Base-by-base conservation (phyloP, 1,284 basidiomycete genomes). In the Athelia psychrophila region DNA sequence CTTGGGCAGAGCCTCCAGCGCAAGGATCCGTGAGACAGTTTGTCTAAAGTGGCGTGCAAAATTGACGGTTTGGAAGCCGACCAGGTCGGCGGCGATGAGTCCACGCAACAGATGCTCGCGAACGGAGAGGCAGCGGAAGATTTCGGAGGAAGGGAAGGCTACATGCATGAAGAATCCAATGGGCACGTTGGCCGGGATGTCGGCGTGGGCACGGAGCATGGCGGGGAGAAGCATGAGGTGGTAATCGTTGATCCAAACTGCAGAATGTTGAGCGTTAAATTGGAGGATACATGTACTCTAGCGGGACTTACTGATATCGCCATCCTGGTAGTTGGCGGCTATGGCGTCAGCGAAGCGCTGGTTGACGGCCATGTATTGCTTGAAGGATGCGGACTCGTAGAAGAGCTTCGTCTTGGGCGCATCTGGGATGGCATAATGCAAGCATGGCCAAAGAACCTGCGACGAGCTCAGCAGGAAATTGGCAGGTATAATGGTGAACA, bases 141-240 rank as follows among this genome's bases (percentile, higher is more conserved):
- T 91, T 68, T 95, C 93, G 20, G 88, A 91, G 9, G 83, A 87
- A 0, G 92, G 92, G 69, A 94, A 95, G 1, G 92, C 88, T 56
- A 93, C 91, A 61, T 94, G 91, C 69, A 93, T 79, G 74, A 95
- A 94, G 74, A 94, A 92, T 1, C 91, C 91, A 56, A 95, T 91
- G 24, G 86, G 82, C 0, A 88, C 84, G 22, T 78, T 77, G 0
- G 85, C 59, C 2, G 75, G 72, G 38, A 81, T 71, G n/a, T 68
- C 67, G 12, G 74, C 72, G 0, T 69, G 72, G 1, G 70, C 59
- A 32, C 91, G 84, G 19, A 95, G 77, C 69, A 95, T 81, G 27
- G 77, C 74, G 0, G 92, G 93, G 18, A 94, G 78, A 30, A 95
- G 83, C 75, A 94, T 85, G 40, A 95, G 81, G 62, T 95, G 93